Conservation (phyloP, 2,329 filamentous ascomycete species). For the Fusarium anthophilum region DNA sequence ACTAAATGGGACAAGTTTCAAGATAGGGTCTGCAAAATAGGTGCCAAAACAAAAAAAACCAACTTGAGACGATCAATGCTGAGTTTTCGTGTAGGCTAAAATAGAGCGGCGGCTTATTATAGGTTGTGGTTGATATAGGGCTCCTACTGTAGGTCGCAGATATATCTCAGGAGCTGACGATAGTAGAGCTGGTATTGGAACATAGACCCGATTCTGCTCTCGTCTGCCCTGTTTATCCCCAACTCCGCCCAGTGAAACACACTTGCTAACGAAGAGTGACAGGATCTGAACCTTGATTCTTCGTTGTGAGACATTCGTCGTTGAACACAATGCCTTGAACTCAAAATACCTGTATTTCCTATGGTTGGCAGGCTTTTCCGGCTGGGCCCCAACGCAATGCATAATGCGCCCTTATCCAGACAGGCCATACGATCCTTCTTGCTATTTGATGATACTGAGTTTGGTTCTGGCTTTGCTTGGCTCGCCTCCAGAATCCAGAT, state of each 20-base stretch:
- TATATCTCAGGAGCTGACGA: neutral
- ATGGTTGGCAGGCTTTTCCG: slow-evolving; percentile 21
- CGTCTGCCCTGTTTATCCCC: neutral
- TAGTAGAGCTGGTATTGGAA: slow-evolving; percentile 1
- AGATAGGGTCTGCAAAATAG: neutral
- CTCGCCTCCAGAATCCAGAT: neutral
- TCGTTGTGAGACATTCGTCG: neutral
- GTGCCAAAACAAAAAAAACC: neutral
- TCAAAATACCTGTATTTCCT: slow-evolving; percentile 20
- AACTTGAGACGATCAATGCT: neutral
- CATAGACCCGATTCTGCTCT: neutral
- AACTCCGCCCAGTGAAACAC: slow-evolving; percentile 10
- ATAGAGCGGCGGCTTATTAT: neutral
- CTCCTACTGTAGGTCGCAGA: neutral
- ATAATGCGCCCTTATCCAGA: slow-evolving; percentile 1
- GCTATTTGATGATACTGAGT: slow-evolving; percentile 1
- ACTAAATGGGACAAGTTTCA: slow-evolving; percentile 3
- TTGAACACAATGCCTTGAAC: slow-evolving; percentile 12
- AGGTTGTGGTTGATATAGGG: neutral
- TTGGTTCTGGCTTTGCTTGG: neutral
- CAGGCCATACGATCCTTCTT: neutral
- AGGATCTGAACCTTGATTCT: neutral
- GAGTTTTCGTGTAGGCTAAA: neutral
- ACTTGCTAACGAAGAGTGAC: neutral
- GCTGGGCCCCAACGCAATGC: slow-evolving; percentile 6